Evolutionary conservation across 768 basidiomycete species (phyloP).

Genomic region (Guyanaporus albipodus): DNA sequence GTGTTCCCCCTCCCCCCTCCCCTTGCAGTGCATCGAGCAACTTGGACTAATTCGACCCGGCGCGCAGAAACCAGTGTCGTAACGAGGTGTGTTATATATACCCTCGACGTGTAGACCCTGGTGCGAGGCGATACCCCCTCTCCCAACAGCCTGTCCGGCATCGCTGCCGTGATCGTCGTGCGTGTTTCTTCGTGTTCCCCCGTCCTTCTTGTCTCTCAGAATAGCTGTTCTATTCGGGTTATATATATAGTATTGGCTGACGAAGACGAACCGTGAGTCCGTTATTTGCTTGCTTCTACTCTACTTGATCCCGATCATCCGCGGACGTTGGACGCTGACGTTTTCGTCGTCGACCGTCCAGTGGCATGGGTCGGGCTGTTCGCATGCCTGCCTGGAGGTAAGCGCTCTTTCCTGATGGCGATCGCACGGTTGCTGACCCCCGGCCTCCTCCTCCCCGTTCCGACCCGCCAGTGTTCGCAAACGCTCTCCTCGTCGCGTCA

Average conservation of each 20-base stretch:
- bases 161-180: slow-evolving; percentile 10
- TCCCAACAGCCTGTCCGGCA: slow-evolving; percentile 7
- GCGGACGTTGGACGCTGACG: neutral
- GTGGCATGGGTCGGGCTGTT: slow-evolving; percentile 17
- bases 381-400: slow-evolving; percentile 18
- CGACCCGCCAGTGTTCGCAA: slow-evolving; percentile 18
- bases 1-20: too few relatives aligned
- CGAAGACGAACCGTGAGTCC: slow-evolving; percentile 10
- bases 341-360: neutral
- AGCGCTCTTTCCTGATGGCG: neutral
- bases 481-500: slow-evolving; percentile 15
- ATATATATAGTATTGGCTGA: slow-evolving; percentile 17
- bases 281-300: neutral
- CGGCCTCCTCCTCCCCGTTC: too few relatives aligned
- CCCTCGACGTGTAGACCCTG: neutral
- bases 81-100: slow-evolving; percentile 7
- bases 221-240: neutral
- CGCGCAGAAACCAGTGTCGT: slow-evolving; percentile 13
- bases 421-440: too few relatives aligned
- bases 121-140: too few relatives aligned
- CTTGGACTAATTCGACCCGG: slow-evolving; percentile 5
- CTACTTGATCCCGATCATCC: too few relatives aligned
- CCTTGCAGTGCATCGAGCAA: too few relatives aligned
- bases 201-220: neutral
- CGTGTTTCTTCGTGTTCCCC: neutral